phyloP scores from a whole-genome alignment of 2,329 filamentous ascomycete genomes.

The Fusarium sp. region DNA sequence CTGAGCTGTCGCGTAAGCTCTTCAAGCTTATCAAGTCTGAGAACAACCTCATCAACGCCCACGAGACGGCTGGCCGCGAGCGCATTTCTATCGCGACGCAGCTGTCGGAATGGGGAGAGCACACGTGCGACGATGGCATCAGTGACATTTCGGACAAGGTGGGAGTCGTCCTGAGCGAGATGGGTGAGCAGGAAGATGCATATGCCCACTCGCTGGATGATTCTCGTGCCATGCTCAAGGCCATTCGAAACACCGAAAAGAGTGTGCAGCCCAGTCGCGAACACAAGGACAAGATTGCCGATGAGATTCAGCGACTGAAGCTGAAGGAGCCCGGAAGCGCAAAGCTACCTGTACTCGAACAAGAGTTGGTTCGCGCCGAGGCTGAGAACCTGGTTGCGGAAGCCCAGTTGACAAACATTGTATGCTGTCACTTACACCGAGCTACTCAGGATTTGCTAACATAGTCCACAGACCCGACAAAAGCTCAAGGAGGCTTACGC shows the following conservation, averaged over 20 bases:
- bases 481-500: slow-evolving; percentile 97
- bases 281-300: slow-evolving; percentile 85
- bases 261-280: slow-evolving; percentile 94
- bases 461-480: slow-evolving; percentile 79
- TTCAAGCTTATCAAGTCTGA: slow-evolving; percentile 95
- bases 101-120: slow-evolving; percentile 96
- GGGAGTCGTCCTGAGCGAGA: slow-evolving; percentile 89
- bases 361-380: slow-evolving; percentile 95
- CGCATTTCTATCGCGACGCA: slow-evolving; percentile 87
- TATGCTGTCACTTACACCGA: slow-evolving; percentile 58
- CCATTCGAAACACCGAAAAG: slow-evolving; percentile 94
- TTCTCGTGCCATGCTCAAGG: slow-evolving; percentile 83
- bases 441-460: not conserved
- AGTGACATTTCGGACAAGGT: slow-evolving; percentile 96
- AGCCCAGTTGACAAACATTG: slow-evolving; percentile 94
- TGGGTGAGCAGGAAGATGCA: slow-evolving; percentile 91
- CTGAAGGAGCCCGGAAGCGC: slow-evolving; percentile 90
- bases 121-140: slow-evolving; percentile 86
- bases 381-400: slow-evolving; percentile 96
- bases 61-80: slow-evolving; percentile 88
- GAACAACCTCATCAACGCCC: slow-evolving; percentile 86
- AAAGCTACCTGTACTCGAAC: slow-evolving; percentile 86
- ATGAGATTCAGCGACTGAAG: slow-evolving; percentile 93
- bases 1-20: slow-evolving; percentile 88
- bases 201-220: slow-evolving; percentile 92